These are phyloP conservation scores for Ophiostoma sp. DNA, from an alignment of 2,329 filamentous ascomycete species.

Conservation along the genomic window DNA sequence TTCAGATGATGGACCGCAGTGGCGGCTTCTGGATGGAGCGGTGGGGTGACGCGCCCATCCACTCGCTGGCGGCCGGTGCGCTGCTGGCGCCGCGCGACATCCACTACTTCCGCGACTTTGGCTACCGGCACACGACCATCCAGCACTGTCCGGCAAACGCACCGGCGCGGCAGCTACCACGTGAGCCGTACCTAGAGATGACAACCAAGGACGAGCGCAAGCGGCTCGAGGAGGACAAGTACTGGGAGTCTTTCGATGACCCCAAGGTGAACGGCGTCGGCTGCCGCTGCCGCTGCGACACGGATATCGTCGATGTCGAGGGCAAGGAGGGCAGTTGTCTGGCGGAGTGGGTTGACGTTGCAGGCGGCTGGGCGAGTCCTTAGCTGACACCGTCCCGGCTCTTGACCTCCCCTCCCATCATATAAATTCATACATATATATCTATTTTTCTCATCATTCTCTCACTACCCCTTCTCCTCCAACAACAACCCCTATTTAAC, in stretches of 20 bases:
- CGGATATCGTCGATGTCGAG: constrained; percentile 94
- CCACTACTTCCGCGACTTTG: constrained; percentile 98
- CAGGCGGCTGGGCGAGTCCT: constrained; percentile 73
- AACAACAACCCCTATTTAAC: not conserved
- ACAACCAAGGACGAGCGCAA: constrained; percentile 77
- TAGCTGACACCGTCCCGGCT: not conserved
- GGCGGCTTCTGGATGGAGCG: constrained; percentile 99
- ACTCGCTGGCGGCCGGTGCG: constrained; percentile 89
- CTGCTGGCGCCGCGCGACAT: constrained; percentile 77
- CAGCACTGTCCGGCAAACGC: constrained; percentile 97
- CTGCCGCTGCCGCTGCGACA: constrained; percentile 93
- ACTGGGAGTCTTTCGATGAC: constrained; percentile 84
- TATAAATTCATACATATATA: not conserved
- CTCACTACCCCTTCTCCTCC: not conserved
- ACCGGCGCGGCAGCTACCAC: constrained; percentile 75
- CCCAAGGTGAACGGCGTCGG: constrained; percentile 94
- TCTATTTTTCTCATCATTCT: not conserved
- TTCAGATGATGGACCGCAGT: constrained; percentile 96
- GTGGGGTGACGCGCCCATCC: constrained; percentile 98
- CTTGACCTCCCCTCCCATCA: not conserved
- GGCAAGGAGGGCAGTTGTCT: constrained; percentile 95
- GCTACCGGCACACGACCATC: constrained; percentile 96
- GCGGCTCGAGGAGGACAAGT: constrained; percentile 86
- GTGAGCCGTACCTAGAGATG: constrained; percentile 73
- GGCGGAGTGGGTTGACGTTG: constrained; percentile 94